Conservation (phyloP, 352 stramenopile genomes). For the Phytophthora vignae region DNA sequence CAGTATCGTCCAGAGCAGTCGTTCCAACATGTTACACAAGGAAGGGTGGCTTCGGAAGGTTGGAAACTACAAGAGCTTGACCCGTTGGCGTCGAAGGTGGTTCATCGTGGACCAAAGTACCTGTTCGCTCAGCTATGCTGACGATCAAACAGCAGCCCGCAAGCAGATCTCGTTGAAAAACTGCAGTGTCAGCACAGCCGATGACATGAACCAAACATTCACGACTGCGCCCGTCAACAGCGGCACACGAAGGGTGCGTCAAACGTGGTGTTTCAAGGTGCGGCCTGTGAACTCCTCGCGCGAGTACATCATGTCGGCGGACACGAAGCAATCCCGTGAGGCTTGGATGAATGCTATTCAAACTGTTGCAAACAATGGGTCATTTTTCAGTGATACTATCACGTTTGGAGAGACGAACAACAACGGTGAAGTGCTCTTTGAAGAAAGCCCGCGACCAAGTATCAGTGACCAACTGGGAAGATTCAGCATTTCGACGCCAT, state of each 20-base stretch:
- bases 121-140: conserved; percentile 82
- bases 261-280: conserved; percentile 88
- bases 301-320: conserved; percentile 84
- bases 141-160: conserved; percentile 67
- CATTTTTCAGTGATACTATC: conserved; percentile 26
- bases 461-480: background rate
- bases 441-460: conserved; percentile 48
- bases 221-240: conserved; percentile 81
- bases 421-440: conserved; percentile 9
- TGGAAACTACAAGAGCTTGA: conserved; percentile 74
- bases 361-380: conserved; percentile 74
- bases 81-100: conserved; percentile 79
- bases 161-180: conserved; percentile 80
- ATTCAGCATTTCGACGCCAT: background rate
- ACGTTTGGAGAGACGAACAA: conserved; percentile 3
- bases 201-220: conserved; percentile 88
- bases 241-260: conserved; percentile 72
- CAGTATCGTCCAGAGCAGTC: conserved; percentile 62
- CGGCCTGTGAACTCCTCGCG: conserved; percentile 65
- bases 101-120: conserved; percentile 84
- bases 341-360: conserved; percentile 91
- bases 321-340: conserved; percentile 91
- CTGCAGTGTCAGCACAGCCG: conserved; percentile 73
- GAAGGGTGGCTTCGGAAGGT: conserved; percentile 89
- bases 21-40: conserved; percentile 72